A percentile compares a stretch with the other conserved stretches of the same genome.
These are phyloP conservation scores for Lactifluus piperatus DNA, from an alignment of 768 basidiomycete species.

Conservation along the genomic window DNA sequence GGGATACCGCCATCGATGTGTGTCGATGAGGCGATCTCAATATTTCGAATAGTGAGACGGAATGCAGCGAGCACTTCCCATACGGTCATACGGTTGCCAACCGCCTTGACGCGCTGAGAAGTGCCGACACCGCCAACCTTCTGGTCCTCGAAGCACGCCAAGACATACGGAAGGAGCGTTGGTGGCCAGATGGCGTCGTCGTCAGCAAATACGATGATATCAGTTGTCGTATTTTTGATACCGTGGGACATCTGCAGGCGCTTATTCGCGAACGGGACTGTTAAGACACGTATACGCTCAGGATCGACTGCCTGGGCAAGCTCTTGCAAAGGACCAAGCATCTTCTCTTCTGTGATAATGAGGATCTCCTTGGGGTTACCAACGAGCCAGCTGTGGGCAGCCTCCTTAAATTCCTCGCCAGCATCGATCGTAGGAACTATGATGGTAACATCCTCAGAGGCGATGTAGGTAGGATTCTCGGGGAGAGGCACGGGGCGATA, in stretches of 20 bases:
- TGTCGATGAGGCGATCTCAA: slow-evolving; percentile 82
- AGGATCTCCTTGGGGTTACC: slow-evolving; percentile 83
- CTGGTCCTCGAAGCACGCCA: slow-evolving; percentile 93
- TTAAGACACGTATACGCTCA: slow-evolving; percentile 73
- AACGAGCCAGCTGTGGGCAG: slow-evolving; percentile 85
- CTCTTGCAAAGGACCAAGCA: slow-evolving; percentile 81
- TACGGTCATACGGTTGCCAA: slow-evolving; percentile 73
- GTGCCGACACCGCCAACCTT: slow-evolving; percentile 90
- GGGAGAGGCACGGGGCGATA: slow-evolving; percentile 89
- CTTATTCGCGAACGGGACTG: slow-evolving; percentile 90
- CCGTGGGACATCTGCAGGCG: slow-evolving; percentile 91
- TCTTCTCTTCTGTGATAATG: slow-evolving; percentile 79
- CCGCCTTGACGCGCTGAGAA: slow-evolving; percentile 78
- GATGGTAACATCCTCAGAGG: slow-evolving; percentile 90
- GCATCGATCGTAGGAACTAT: slow-evolving; percentile 96
- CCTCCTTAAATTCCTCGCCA: slow-evolving; percentile 91
- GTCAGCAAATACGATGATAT: slow-evolving; percentile 91
- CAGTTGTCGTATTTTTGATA: slow-evolving; percentile 82
- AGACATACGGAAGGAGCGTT: slow-evolving; percentile 77
- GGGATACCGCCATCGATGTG: slow-evolving; percentile 92
- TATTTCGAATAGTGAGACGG: slow-evolving; percentile 86
- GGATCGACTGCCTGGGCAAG: slow-evolving; percentile 86
- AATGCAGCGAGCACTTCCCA: slow-evolving; percentile 96
- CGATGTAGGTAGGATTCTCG: slow-evolving; percentile 83
- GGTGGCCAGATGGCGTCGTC: slow-evolving; percentile 96